These are phyloP conservation scores for Pulveroboletus sp. DNA, from an alignment of 768 basidiomycete species.

Conservation along the genomic window DNA sequence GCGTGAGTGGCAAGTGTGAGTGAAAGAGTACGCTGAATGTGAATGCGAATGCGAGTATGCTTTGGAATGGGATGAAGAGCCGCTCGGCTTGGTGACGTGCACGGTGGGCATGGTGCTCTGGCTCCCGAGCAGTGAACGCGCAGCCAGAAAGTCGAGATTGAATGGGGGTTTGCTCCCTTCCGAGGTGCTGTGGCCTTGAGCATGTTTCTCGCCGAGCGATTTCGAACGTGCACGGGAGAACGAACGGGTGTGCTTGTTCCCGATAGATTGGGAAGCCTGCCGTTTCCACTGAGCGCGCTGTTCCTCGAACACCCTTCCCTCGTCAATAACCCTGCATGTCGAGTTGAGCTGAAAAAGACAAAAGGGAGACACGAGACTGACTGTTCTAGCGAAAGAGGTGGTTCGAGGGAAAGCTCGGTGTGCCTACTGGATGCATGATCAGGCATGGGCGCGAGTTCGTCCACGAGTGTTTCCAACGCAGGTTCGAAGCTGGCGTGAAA, in stretches of 20 bases:
- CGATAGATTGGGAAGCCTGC: slow-evolving; percentile 60
- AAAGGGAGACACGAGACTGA: slow-evolving; percentile 22
- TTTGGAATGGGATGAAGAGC: slow-evolving; percentile 24
- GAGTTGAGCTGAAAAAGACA: background rate
- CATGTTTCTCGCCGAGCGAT: slow-evolving; percentile 23
- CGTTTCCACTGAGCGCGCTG: slow-evolving; percentile 67
- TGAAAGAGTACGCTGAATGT: slow-evolving; percentile 16
- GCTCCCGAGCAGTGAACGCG: slow-evolving; percentile 63
- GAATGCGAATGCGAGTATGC: slow-evolving; percentile 29
- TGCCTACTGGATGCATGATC: slow-evolving; percentile 5
- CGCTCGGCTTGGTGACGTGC: slow-evolving; percentile 19
- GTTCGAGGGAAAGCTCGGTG: slow-evolving; percentile 58
- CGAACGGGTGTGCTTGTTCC: slow-evolving; percentile 60
- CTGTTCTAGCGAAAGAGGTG: slow-evolving; percentile 55
- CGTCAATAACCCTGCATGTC: slow-evolving; percentile 58
- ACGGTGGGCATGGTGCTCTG: slow-evolving; percentile 52
- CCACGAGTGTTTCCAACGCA: slow-evolving; percentile 17
- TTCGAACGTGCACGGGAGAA: slow-evolving; percentile 56
- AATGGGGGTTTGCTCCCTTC: slow-evolving; percentile 21
- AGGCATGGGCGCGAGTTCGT: slow-evolving; percentile 8
- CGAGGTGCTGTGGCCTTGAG: slow-evolving; percentile 14
- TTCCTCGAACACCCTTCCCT: slow-evolving; percentile 56
- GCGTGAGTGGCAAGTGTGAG: slow-evolving; percentile 24
- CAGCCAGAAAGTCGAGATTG: slow-evolving; percentile 58
- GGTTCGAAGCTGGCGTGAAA: slow-evolving; percentile 13